A percentile compares a stretch with the other conserved stretches of the same genome.
Evolutionary conservation across 306 rosid species (phyloP).

Genomic region (Trifolium pratense): DNA sequence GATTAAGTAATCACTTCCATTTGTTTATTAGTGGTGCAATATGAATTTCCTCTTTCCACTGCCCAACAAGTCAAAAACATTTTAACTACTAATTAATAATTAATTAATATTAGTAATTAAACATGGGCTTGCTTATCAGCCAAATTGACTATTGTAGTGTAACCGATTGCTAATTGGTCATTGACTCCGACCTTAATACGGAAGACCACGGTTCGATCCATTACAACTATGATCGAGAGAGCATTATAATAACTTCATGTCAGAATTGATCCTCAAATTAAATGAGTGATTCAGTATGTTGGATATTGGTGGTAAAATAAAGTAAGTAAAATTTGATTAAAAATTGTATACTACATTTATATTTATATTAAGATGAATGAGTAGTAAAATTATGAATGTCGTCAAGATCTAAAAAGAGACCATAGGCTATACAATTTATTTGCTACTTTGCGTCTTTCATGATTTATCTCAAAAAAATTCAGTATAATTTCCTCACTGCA

Average conservation of each 20-base stretch:
- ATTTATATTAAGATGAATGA: too few species aligned
- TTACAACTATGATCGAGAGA: too few species aligned
- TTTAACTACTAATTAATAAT: too few species aligned
- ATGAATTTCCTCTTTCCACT: conserved; percentile 41
- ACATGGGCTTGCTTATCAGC: not conserved
- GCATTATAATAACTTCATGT: too few species aligned
- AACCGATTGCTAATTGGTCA: too few species aligned
- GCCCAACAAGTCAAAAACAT: conserved; percentile 35
- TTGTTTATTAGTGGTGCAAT: conserved; percentile 37
- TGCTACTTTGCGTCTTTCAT: not conserved
- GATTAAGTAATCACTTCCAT: conserved; percentile 25
- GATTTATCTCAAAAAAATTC: not conserved
- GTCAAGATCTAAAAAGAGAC: conserved; percentile 27
- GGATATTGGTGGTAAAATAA: too few species aligned
- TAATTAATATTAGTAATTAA: not conserved
- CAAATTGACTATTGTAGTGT: conserved; percentile 27
- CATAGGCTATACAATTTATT: not conserved
- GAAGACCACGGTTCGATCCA: too few species aligned
- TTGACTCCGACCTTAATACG: too few species aligned
- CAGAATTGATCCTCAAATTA: too few species aligned
- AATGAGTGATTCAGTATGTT: too few species aligned
- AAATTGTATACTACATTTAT: too few species aligned
- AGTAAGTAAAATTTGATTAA: too few species aligned
- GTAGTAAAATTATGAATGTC: not conserved
- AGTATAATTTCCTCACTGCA: not conserved